A percentile compares a stretch with the other conserved stretches of the same genome.
These are phyloP conservation scores for Sergeia podlipaevii DNA, from an alignment of 208 protist species.

Conservation along the genomic window DNA sequence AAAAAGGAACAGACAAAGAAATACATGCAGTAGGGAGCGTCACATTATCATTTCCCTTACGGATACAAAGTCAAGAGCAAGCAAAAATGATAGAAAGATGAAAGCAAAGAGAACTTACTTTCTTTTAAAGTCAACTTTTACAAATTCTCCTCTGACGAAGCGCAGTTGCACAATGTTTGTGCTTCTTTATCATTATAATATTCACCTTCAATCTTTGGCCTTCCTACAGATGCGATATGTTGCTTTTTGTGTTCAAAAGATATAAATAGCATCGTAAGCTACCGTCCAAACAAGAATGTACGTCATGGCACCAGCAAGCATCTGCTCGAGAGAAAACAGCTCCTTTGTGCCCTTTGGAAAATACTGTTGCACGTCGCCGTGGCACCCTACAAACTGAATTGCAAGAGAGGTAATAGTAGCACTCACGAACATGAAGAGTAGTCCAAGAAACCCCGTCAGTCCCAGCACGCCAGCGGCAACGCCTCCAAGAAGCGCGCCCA, in stretches of 20 bases:
- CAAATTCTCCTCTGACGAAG: too few species aligned
- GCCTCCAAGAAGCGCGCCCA: conserved; percentile 68
- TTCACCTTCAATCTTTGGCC: not conserved
- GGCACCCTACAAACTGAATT: conserved; percentile 48
- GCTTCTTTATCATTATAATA: conserved; percentile 1
- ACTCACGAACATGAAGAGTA: conserved; percentile 65
- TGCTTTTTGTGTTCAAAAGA: conserved; percentile 51
- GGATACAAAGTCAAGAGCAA: not conserved
- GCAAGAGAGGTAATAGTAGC: conserved; percentile 54
- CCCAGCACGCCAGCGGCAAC: conserved; percentile 74
- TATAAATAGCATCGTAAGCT: conserved; percentile 85
- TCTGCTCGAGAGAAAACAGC: conserved; percentile 60
- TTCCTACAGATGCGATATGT: not conserved
- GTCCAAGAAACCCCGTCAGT: conserved; percentile 59
- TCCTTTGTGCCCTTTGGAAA: conserved; percentile 67
- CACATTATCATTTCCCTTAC: not conserved
- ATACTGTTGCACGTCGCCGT: conserved; percentile 52
- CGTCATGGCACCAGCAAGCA: conserved; percentile 69
- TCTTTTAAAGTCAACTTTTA: conserved; percentile 1
- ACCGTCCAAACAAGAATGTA: conserved; percentile 86
- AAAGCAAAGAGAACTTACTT: not conserved
- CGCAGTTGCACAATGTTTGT: too few species aligned
- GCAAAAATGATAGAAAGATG: conserved; percentile 10
- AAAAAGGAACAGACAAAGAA: conserved; percentile 7
- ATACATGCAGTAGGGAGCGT: too few species aligned